Evolutionary conservation across 108 stramenopile species (phyloP).

Genomic region (Skeletonema potamos): DNA sequence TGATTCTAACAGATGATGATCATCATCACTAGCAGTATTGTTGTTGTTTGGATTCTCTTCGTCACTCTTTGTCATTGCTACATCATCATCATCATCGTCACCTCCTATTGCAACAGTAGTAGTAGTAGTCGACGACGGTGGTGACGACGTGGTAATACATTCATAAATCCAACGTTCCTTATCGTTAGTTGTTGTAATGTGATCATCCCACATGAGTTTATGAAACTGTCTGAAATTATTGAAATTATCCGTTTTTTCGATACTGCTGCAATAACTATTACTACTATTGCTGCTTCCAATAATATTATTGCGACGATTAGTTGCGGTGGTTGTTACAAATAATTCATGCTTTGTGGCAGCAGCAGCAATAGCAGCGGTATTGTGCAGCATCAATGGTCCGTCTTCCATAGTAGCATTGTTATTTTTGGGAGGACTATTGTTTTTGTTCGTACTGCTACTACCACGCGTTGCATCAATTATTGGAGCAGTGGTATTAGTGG

Average conservation of each 20-base stretch:
- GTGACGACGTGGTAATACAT: conserved; percentile 42
- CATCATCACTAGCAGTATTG: background rate
- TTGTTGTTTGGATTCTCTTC: conserved; percentile 3
- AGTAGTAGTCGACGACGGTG: background rate
- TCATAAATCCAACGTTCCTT: conserved; percentile 70
- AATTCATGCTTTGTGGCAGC: background rate
- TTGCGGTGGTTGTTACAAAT: background rate
- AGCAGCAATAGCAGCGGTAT: background rate
- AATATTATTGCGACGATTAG: background rate
- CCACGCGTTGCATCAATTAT: background rate
- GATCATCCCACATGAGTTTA: conserved; percentile 55
- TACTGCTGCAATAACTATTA: background rate
- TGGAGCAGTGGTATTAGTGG: background rate
- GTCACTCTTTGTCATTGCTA: background rate
- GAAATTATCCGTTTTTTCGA: background rate
- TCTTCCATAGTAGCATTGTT: conserved; percentile 6
- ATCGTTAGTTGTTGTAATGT: conserved; percentile 57
- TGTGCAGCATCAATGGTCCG: background rate
- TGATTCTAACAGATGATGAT: background rate
- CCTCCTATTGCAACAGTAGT: background rate
- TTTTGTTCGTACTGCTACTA: background rate
- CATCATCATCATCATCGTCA: conserved; percentile 7
- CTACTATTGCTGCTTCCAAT: too few relatives aligned
- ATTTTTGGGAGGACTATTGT: background rate
- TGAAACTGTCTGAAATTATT: conserved; percentile 14